Evolutionary conservation across 2,329 filamentous ascomycete species (phyloP).

Genomic region (Westerdykella ornata): DNA sequence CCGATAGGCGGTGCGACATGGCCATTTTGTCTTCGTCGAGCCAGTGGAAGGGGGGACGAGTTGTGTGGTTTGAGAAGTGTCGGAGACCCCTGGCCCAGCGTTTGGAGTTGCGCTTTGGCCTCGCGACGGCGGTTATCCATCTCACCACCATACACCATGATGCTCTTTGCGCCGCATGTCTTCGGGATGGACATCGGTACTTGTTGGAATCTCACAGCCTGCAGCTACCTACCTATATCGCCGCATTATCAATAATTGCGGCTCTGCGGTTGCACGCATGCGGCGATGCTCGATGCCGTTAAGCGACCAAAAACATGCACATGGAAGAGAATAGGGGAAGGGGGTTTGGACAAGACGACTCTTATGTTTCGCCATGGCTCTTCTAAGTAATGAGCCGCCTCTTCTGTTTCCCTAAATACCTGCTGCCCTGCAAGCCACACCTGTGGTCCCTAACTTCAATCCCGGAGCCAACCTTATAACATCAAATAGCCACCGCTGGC

Average conservation of each 20-base stretch:
- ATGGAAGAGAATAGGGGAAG: constrained; percentile 16
- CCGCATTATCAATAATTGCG: too few species aligned
- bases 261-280: too few species aligned
- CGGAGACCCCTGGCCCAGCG: constrained; percentile 15
- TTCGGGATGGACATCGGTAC: too few species aligned
- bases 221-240: too few species aligned
- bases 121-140: neutral
- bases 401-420: too few species aligned
- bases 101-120: constrained; percentile 20
- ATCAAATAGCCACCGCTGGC: constrained; percentile 47
- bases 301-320: constrained; percentile 7
- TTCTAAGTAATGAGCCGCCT: too few species aligned
- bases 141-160: too few species aligned
- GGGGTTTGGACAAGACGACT: constrained; percentile 9
- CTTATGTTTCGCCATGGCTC: too few species aligned
- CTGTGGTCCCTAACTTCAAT: neutral
- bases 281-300: too few species aligned
- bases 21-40: neutral
- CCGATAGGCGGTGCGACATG: constrained; percentile 5
- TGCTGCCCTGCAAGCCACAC: too few species aligned
- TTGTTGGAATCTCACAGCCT: too few species aligned
- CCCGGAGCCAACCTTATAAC: constrained; percentile 11
- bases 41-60: constrained; percentile 6
- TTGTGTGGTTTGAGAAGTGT: constrained; percentile 27
- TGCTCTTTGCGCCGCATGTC: too few species aligned